These are phyloP conservation scores for Aspergillus sojae DNA, from an alignment of 2,329 filamentous ascomycete genomes.

Conservation along the genomic window DNA sequence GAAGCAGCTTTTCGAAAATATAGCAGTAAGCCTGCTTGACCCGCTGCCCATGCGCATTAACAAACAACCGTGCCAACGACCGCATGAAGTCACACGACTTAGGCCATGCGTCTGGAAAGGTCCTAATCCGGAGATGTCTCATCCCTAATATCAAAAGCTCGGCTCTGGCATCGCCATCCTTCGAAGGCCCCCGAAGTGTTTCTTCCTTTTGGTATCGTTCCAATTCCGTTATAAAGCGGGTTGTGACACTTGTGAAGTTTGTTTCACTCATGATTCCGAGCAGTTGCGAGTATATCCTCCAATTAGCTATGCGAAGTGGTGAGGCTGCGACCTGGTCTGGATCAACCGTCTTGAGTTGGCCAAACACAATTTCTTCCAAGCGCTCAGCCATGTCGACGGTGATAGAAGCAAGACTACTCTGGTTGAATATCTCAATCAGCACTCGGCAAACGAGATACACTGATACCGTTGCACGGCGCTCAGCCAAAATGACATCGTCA, in stretches of 20 bases:
- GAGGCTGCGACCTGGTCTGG: slow-evolving; percentile 72
- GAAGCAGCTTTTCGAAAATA: slow-evolving; percentile 80
- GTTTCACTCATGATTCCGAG: slow-evolving; percentile 95
- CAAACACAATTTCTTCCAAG: slow-evolving; percentile 92
- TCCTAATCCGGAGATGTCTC: slow-evolving; percentile 81
- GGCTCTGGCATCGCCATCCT: slow-evolving; percentile 76
- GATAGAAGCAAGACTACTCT: slow-evolving; percentile 80
- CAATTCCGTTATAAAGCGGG: slow-evolving; percentile 79
- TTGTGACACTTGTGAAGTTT: slow-evolving; percentile 82
- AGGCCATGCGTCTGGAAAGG: slow-evolving; percentile 74
- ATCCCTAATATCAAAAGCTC: slow-evolving; percentile 88
- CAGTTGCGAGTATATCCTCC: slow-evolving; percentile 89
- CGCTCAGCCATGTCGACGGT: slow-evolving; percentile 92
- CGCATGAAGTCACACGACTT: slow-evolving; percentile 88
- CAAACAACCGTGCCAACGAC: slow-evolving; percentile 78
- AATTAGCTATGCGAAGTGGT: slow-evolving; percentile 86
- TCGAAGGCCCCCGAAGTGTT: slow-evolving; percentile 44
- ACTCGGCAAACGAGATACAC: slow-evolving; percentile 96
- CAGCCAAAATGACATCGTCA: slow-evolving; percentile 75
- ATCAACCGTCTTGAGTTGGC: slow-evolving; percentile 88
- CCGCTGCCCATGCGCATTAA: slow-evolving; percentile 79
- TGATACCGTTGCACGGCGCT: slow-evolving; percentile 88
- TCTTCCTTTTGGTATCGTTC: slow-evolving; percentile 77
- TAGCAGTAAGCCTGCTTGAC: slow-evolving; percentile 96
- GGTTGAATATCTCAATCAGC: slow-evolving; percentile 88